Conservation (phyloP, 225 moss, liverwort and hornwort species). For the Antitrichia curtipendula region DNA sequence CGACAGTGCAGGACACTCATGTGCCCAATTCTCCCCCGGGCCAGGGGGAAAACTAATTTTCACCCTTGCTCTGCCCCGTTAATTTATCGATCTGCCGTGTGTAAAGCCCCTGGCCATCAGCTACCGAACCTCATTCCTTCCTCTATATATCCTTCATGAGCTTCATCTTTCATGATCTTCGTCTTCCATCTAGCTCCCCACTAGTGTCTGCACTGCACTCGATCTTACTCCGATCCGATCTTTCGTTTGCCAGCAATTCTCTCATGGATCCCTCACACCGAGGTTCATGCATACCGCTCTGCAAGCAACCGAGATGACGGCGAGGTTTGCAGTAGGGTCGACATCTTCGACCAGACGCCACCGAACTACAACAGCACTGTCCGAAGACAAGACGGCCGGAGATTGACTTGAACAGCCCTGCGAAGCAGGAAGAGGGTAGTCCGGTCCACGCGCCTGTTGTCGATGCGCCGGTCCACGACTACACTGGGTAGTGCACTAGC, state of each 20-base stretch:
- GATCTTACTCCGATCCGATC: neutral
- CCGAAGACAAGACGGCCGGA: too few species aligned
- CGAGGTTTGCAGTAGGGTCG: neutral
- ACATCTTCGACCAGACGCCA: neutral
- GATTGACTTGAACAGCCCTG: neutral
- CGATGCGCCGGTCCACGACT: neutral
- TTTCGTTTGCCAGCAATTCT: neutral
- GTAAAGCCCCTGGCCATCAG: neutral
- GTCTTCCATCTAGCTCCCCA: neutral
- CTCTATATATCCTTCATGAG: neutral
- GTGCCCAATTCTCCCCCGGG: too few species aligned
- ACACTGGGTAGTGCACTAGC: neutral
- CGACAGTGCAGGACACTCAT: neutral
- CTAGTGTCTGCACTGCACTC: neutral
- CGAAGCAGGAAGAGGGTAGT: neutral
- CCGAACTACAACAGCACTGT: neutral
- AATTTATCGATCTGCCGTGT: neutral
- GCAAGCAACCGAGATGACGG: neutral
- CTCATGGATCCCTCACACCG: neutral
- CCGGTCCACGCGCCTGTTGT: too few species aligned
- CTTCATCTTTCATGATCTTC: neutral
- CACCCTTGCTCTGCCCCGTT: neutral
- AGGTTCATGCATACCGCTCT: neutral
- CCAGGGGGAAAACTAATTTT: neutral
- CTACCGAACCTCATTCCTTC: neutral